Evolutionary conservation across 2,329 filamentous ascomycete species (phyloP), one percentile per base, ranked within the genome.

Genomic region (Apiospora koreana): DNA sequence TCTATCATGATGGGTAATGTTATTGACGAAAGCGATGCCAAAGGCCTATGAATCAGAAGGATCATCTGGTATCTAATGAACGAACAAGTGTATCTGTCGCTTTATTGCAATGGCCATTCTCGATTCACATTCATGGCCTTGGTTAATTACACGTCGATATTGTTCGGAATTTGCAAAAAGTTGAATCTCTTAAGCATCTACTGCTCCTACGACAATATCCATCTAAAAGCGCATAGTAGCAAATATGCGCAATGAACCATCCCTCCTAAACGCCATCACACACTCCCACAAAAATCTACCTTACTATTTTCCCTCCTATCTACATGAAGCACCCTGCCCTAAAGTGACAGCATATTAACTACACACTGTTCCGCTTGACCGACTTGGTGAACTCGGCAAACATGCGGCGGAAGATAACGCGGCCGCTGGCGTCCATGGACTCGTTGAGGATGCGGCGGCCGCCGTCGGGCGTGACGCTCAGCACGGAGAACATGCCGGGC

Each of bases 311-410:
- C 2, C 38, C 38, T 5, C 3, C 41, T 46, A 46, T 46, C 43
- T 45, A 21, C 43, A 45, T 21, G 43, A n/a, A 2, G 2, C 21
- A 46, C 21, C 14, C 50, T 12, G 8, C 5, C 12, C 41, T 42
- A 42, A 42, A 42, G 41, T 14, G 41, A 9, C 12, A 42, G 41
- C 41, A 10, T 42, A 42, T 2, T 12, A 35, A 35, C 16, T 58
- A 89, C 31, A 89, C 84, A 43, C 88, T 88, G 68, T 81, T 88
- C 88, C 89, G 91, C 82, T 89, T 90, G 54, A 89, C 89, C 81
- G 90, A 91, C 79, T 85, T 88, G 77, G 83, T 83, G 77, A 89
- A 92, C 77, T 86, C 82, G 75, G 85, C 87, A 72, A 86, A 90
- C 82, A 91, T 81, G 71, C 87, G 85, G 73, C 83, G 83, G 77